A percentile compares a stretch with the other conserved stretches of the same genome.
These are phyloP conservation scores for Wickerhamiella hasegawae DNA, from an alignment of 805 yeast genomes.

Conservation along the genomic window DNA sequence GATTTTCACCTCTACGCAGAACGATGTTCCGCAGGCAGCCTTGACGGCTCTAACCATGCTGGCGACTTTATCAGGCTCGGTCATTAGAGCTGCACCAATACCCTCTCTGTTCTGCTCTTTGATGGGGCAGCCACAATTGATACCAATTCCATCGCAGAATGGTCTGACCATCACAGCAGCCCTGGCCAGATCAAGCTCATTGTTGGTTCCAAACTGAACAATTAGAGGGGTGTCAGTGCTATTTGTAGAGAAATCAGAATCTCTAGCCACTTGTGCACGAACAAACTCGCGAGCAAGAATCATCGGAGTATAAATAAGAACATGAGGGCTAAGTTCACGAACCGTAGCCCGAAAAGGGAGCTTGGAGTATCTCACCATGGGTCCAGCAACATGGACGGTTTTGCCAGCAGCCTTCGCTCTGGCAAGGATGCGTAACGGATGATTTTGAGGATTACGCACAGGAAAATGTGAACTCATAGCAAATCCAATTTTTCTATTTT, in stretches of 20 bases:
- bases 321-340: constrained; percentile 53
- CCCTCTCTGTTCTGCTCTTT: constrained; percentile 91
- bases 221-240: constrained; percentile 51
- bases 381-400: constrained; percentile 64
- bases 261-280: constrained; percentile 62
- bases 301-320: constrained; percentile 86
- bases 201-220: constrained; percentile 83
- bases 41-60: constrained; percentile 77
- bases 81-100: constrained; percentile 90
- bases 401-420: constrained; percentile 31
- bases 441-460: constrained; percentile 27
- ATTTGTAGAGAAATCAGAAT: constrained; percentile 75
- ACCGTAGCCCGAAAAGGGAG: constrained; percentile 76
- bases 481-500: neutral
- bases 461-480: neutral
- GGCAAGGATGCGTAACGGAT: constrained; percentile 37
- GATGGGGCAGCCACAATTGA: constrained; percentile 96
- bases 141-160: constrained; percentile 81
- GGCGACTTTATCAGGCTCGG: constrained; percentile 63
- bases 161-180: constrained; percentile 85
- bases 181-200: constrained; percentile 61
- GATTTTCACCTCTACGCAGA: constrained; percentile 84
- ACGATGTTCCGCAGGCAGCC: constrained; percentile 45
- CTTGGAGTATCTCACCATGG: constrained; percentile 95
- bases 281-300: constrained; percentile 91